These are phyloP conservation scores for Pichia ethanolica DNA, from an alignment of 805 yeast species.

Conservation along the genomic window DNA sequence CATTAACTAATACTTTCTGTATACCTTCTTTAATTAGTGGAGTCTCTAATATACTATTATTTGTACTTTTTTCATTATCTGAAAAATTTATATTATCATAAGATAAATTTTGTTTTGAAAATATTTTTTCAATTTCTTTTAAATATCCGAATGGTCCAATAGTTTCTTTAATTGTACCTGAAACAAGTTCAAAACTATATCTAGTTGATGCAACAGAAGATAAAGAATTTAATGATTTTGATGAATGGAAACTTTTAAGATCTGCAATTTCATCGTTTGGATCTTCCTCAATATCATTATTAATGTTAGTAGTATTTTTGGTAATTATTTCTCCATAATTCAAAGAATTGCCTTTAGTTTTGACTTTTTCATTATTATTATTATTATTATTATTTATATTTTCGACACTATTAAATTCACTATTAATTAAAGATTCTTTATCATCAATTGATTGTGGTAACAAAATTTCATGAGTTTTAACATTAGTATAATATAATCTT, in stretches of 20 bases:
- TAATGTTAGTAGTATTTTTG: too few species aligned
- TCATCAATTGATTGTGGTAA: neutral
- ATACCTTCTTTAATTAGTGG: slow-evolving; percentile 77
- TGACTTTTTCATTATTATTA: neutral
- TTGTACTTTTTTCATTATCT: slow-evolving; percentile 32
- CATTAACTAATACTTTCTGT: slow-evolving; percentile 28
- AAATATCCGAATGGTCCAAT: neutral
- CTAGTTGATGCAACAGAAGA: neutral
- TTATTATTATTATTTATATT: too few species aligned
- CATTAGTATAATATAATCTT: neutral
- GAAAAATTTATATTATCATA: slow-evolving; percentile 2
- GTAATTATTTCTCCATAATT: too few species aligned
- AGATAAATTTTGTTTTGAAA: neutral
- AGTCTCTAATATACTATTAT: slow-evolving; percentile 43
- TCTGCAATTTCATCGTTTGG: neutral
- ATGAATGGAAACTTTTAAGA: neutral
- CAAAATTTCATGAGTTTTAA: neutral
- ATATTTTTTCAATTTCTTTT: neutral
- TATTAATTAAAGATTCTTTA: too few species aligned
- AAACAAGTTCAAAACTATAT: neutral
- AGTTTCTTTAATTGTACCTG: slow-evolving; percentile 1
- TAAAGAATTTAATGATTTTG: neutral
- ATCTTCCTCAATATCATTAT: neutral
- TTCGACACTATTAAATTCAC: neutral
- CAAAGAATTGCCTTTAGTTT: too few species aligned